phyloP scores from a whole-genome alignment of 148 eudicot species.

The Persicaria tinctoria region DNA sequence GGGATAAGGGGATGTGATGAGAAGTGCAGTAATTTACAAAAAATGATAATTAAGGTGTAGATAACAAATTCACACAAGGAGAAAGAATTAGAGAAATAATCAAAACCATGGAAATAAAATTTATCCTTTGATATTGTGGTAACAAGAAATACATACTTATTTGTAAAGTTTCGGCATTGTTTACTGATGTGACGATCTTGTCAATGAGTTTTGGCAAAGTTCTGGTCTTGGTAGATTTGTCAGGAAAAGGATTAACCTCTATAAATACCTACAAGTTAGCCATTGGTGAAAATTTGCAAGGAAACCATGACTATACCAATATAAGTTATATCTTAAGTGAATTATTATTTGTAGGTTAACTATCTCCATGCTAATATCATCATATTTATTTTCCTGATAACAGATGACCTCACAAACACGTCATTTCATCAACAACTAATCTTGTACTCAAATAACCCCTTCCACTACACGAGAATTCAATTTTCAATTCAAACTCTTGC shows the following conservation, averaged over 20 bases:
- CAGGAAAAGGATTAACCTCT: constrained; percentile 2
- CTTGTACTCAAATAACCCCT: neutral
- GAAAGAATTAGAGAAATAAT: neutral
- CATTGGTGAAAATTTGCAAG: neutral
- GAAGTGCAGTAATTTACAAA: neutral
- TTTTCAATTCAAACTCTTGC: neutral
- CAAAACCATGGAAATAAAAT: neutral
- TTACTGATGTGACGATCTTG: constrained; percentile 2
- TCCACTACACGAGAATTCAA: neutral
- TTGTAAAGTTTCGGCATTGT: too few species aligned
- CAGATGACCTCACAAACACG: neutral
- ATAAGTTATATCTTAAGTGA: neutral
- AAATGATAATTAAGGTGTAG: neutral
- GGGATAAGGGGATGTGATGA: neutral
- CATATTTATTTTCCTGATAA: neutral
- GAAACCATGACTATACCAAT: neutral
- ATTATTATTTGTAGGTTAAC: neutral
- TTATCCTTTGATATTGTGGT: neutral
- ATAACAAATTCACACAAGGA: neutral
- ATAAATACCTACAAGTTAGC: neutral
- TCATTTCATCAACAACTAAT: neutral
- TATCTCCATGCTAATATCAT: neutral
- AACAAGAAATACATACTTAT: neutral
- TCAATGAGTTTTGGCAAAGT: neutral
- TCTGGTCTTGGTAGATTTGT: neutral